Evolutionary conservation across 805 yeast species (phyloP).

Genomic region (Monosporozyma aquatica): DNA sequence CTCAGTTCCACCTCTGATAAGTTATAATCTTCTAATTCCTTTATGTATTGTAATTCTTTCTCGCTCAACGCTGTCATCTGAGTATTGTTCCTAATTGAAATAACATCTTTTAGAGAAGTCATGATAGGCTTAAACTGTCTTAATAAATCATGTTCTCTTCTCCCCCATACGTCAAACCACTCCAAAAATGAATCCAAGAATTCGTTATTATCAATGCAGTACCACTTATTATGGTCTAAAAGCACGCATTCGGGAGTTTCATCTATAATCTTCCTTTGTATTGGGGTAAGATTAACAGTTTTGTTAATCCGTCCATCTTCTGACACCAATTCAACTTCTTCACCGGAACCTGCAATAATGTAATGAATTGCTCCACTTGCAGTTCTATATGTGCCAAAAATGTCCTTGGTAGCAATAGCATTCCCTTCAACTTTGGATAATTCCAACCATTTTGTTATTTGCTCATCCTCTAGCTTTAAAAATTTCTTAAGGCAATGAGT

Average conservation of each 20-base stretch:
- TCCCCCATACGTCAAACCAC: conserved; percentile 75
- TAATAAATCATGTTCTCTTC: conserved; percentile 48
- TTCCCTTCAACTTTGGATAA: conserved; percentile 15
- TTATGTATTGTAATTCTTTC: conserved; percentile 35
- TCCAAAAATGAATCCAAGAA: conserved; percentile 45
- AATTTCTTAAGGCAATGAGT: conserved; percentile 36
- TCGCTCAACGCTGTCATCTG: conserved; percentile 39
- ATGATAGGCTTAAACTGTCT: conserved; percentile 42
- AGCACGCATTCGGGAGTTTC: conserved; percentile 53
- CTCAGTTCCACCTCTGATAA: conserved; percentile 29
- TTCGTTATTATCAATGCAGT: conserved; percentile 52
- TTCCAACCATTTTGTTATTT: conserved; percentile 25
- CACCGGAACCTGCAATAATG: conserved; percentile 11
- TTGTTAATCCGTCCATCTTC: conserved; percentile 15
- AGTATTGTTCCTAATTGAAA: conserved; percentile 50
- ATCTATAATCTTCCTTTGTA: conserved; percentile 56
- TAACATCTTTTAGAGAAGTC: conserved; percentile 31
- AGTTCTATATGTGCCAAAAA: conserved; percentile 16
- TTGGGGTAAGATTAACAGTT: conserved; percentile 19
- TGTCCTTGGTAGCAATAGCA: conserved; percentile 20
- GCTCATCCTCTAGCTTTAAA: conserved; percentile 26
- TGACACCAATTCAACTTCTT: conserved; percentile 15
- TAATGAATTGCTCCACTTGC: conserved; percentile 14
- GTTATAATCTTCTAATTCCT: conserved; percentile 33
- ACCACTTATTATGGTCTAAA: conserved; percentile 50